These are phyloP conservation scores for Ascochyta lentis DNA, from an alignment of 2,329 filamentous ascomycete species.

Conservation along the genomic window DNA sequence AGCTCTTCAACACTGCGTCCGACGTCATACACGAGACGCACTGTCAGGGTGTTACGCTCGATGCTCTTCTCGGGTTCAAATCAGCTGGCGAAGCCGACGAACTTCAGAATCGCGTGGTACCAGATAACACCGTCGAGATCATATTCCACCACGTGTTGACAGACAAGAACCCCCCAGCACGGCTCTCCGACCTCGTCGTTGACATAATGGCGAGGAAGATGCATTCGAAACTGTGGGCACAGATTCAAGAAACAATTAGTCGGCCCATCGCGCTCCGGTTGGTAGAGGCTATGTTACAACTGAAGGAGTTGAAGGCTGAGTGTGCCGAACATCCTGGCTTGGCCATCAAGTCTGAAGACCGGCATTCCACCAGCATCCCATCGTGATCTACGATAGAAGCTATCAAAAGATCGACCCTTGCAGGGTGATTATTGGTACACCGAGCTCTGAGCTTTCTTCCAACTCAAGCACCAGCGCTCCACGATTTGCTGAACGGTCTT, in stretches of 20 bases:
- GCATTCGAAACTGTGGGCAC: constrained; percentile 17
- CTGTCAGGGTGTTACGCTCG: too few species aligned
- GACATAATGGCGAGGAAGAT: constrained; percentile 20
- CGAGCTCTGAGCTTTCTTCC: too few species aligned
- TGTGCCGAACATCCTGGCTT: background rate
- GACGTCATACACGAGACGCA: constrained; percentile 6
- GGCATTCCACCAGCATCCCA: background rate
- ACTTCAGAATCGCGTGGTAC: too few species aligned
- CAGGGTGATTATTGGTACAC: background rate
- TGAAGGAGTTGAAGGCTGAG: constrained; percentile 9
- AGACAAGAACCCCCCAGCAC: constrained; percentile 11
- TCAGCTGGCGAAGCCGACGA: too few species aligned
- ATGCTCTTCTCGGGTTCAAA: background rate
- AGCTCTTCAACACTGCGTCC: constrained; percentile 10
- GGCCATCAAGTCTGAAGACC: constrained; percentile 10
- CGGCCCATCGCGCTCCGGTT: constrained; percentile 6
- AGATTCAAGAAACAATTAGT: constrained; percentile 6
- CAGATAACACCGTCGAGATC: constrained; percentile 11
- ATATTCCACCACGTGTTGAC: constrained; percentile 31
- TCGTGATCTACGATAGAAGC: background rate
- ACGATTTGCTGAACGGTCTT: too few species aligned
- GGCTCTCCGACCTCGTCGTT: constrained; percentile 23
- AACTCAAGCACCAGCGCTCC: too few species aligned
- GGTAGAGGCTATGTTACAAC: constrained; percentile 14
- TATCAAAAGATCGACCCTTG: background rate